Evolutionary conservation across 2,329 filamentous ascomycete species (phyloP), one percentile per base, ranked within the genome.

Genomic region (Geosmithia morbida): DNA sequence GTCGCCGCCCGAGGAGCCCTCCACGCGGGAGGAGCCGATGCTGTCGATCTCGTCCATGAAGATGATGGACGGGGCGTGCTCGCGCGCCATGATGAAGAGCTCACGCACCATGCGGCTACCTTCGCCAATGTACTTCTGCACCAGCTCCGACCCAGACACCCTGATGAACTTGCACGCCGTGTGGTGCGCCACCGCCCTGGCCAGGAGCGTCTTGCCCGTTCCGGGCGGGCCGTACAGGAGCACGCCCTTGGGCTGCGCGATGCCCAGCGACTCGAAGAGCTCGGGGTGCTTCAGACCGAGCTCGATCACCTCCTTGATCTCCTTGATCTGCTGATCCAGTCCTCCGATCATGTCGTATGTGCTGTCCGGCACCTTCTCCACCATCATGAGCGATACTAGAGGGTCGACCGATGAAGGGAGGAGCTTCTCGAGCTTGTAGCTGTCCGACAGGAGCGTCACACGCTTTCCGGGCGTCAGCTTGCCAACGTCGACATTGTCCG

Each of bases 21-120:
- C 92, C 47, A 98, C 90, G 67, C 92, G 86, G 51, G 88, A 95
- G 33, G 89, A 96, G 53, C 92, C 92, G 66, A 98, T 98, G 56
- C 87, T 94, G 72, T 98, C 92, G 66, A 98, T 97, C 68, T 98
- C 92, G 66, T 98, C 92, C 92, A 98, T 98, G 74, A 98, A 98
- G 67, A 98, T 98, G 68, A 98, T 98, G 55, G 87, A 94, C 19
- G 92, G 92, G 1, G 92, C 92, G 59, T 98, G 92, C 64, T 98
- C 92, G 67, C 92, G 79, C 26, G 92, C 92, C 92, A 98, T 98
- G 63, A 98, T 86, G 75, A 98, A 98, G 46, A 98, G 77, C 69
- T 98, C 92, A 61, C 92, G 87, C 53, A 98, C 92, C 92, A 98
- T 98, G 57, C 92, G 83, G 57, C 85, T 92, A 61, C 92, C 92